Evolutionary conservation across 495 filamentous ascomycete genomes (phyloP).

Genomic region (Amphirosellinia nigrospora): DNA sequence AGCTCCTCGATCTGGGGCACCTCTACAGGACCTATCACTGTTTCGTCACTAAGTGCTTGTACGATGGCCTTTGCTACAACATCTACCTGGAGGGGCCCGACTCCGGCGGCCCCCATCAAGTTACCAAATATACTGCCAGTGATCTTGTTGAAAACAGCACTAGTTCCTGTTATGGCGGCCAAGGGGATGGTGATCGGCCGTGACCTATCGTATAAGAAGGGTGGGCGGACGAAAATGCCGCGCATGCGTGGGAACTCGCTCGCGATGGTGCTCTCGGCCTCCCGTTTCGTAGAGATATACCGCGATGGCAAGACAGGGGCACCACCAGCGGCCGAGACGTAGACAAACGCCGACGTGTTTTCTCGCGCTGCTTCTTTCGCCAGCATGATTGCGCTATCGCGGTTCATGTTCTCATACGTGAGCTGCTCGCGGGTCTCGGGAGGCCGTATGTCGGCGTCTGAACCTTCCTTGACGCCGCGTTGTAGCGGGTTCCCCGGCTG

Average conservation of each 20-base stretch:
- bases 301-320: conserved; percentile 80
- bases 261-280: conserved; percentile 82
- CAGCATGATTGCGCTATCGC: conserved; percentile 82
- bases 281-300: conserved; percentile 91
- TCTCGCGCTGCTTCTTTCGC: conserved; percentile 75
- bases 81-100: conserved; percentile 87
- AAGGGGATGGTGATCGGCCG: conserved; percentile 84
- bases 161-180: conserved; percentile 71
- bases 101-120: conserved; percentile 77
- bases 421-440: conserved; percentile 74
- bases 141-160: conserved; percentile 72
- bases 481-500: conserved; percentile 68
- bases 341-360: conserved; percentile 74
- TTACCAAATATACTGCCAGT: conserved; percentile 74
- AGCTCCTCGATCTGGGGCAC: conserved; percentile 73
- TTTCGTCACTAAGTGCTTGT: conserved; percentile 74
- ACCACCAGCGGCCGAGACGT: conserved; percentile 85
- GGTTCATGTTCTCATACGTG: conserved; percentile 98
- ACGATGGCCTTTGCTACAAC: conserved; percentile 83
- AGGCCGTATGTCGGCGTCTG: conserved; percentile 58
- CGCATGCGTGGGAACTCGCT: conserved; percentile 75
- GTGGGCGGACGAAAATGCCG: conserved; percentile 80
- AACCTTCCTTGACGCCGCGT: conserved; percentile 30
- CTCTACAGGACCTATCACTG: conserved; percentile 71
- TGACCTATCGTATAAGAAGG: conserved; percentile 85